Percentiles rank a stretch among this genome's conserved stretches.
phyloP scores from a whole-genome alignment of 768 basidiomycete genomes.

The Leccinum rimulosum region DNA sequence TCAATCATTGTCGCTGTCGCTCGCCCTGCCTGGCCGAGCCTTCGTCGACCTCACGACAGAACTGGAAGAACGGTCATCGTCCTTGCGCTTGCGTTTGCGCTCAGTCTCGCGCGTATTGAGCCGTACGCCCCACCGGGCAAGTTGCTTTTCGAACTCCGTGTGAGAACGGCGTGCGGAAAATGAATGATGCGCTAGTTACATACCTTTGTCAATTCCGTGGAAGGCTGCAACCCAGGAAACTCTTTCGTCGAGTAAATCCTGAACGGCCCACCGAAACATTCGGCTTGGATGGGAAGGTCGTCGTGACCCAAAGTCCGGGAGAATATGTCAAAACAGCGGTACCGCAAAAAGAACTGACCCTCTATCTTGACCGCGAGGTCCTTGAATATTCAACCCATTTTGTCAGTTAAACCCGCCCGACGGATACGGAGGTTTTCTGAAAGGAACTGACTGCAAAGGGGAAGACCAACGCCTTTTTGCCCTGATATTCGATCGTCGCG shows the following conservation, averaged over 20 bases:
- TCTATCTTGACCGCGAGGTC: constrained; percentile 67
- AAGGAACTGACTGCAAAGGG: constrained; percentile 52
- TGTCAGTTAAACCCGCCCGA: too few relatives aligned
- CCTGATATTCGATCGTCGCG: constrained; percentile 50
- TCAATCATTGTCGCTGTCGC: constrained; percentile 28
- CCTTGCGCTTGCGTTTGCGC: constrained; percentile 36
- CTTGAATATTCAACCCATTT: constrained; percentile 33
- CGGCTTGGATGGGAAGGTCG: constrained; percentile 51
- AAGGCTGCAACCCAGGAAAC: constrained; percentile 67
- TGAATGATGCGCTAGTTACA: not conserved
- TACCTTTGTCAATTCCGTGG: constrained; percentile 68
- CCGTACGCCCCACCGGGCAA: constrained; percentile 34
- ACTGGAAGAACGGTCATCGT: constrained; percentile 6
- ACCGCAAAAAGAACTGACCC: constrained; percentile 68
- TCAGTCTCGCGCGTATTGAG: constrained; percentile 37
- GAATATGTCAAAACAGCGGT: constrained; percentile 66
- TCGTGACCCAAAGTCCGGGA: constrained; percentile 29
- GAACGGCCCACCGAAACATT: constrained; percentile 65
- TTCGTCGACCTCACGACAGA: constrained; percentile 5
- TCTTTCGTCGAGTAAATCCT: constrained; percentile 71
- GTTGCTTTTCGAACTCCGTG: constrained; percentile 26
- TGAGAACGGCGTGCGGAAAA: not conserved
- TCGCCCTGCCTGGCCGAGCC: constrained; percentile 12
- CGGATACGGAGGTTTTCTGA: too few relatives aligned
- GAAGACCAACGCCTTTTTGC: constrained; percentile 54